Conservation (phyloP, 441 rosid species). For the Pelargonium fulgidum region DNA sequence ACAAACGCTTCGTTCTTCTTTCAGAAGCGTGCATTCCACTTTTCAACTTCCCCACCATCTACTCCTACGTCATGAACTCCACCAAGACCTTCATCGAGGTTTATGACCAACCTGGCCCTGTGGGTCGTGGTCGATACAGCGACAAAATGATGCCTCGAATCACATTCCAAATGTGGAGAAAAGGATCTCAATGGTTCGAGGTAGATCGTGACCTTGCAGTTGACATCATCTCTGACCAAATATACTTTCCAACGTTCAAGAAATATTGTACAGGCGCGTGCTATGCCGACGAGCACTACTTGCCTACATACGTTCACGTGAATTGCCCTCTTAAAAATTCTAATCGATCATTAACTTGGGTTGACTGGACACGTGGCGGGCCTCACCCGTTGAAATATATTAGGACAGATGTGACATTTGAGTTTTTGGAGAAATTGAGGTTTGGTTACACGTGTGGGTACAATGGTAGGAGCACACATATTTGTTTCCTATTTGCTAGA, state of each 20-base stretch:
- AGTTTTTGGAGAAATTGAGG: slow-evolving; percentile 41
- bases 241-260: slow-evolving; percentile 34
- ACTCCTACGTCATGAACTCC: slow-evolving; percentile 43
- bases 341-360: slow-evolving; percentile 56
- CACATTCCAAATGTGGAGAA: slow-evolving; percentile 44
- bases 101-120: slow-evolving; percentile 43
- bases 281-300: slow-evolving; percentile 65
- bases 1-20: slow-evolving; percentile 65
- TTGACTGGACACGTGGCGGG: slow-evolving; percentile 71
- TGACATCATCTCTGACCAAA: slow-evolving; percentile 45
- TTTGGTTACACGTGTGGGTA: slow-evolving; percentile 30
- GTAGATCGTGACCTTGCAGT: slow-evolving; percentile 57
- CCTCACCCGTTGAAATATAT: slow-evolving; percentile 52
- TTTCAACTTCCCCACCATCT: slow-evolving; percentile 57
- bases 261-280: slow-evolving; percentile 38
- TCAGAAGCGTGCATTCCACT: slow-evolving; percentile 79
- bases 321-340: slow-evolving; percentile 36
- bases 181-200: slow-evolving; percentile 89
- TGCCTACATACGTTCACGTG: slow-evolving; percentile 46
- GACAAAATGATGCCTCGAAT: slow-evolving; percentile 38
- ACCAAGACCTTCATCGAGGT: slow-evolving; percentile 32
- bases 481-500: slow-evolving; percentile 71
- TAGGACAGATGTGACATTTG: slow-evolving; percentile 26
- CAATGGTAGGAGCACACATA: slow-evolving; percentile 32
- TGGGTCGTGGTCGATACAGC: slow-evolving; percentile 61